Conservation (phyloP, 2,329 filamentous ascomycete genomes). For the Phyllosticta citrichinensis region DNA sequence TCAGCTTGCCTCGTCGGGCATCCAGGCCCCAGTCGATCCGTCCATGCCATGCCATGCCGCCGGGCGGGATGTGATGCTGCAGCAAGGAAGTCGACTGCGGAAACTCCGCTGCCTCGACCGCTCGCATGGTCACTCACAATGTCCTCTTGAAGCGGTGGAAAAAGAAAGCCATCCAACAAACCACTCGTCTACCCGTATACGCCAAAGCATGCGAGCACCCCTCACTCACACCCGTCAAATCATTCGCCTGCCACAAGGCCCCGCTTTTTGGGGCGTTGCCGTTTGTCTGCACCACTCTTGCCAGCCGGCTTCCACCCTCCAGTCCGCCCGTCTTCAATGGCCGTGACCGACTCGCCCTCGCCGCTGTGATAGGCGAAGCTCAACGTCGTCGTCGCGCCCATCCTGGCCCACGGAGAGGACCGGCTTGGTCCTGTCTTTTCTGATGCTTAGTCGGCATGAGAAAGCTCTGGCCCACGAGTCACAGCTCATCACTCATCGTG, state of each 20-base stretch:
- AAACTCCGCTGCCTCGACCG: neutral
- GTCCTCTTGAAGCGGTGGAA: neutral
- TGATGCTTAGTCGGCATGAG: neutral
- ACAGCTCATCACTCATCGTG: neutral
- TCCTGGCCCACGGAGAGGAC: neutral
- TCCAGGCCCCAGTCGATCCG: slow-evolving; percentile 6
- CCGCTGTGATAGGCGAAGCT: neutral
- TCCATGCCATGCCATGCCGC: neutral
- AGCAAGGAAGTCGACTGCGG: neutral
- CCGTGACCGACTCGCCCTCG: neutral
- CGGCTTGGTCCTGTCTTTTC: neutral
- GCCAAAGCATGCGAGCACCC: neutral
- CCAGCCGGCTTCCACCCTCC: too few relatives aligned
- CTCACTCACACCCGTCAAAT: too few relatives aligned
- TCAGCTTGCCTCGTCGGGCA: slow-evolving; percentile 9
- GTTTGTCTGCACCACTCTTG: neutral
- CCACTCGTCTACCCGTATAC: neutral
- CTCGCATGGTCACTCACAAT: too few relatives aligned
- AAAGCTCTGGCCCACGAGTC: neutral
- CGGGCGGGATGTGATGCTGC: neutral
- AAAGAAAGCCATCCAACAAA: neutral
- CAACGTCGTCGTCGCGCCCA: neutral
- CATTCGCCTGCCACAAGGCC: too few relatives aligned
- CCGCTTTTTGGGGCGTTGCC: neutral
- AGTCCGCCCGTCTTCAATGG: neutral